Percentiles rank a stretch among this genome's conserved stretches.
These are phyloP conservation scores for Teratosphaeria epicoccoides DNA, from an alignment of 2,329 filamentous ascomycete genomes.

Conservation along the genomic window DNA sequence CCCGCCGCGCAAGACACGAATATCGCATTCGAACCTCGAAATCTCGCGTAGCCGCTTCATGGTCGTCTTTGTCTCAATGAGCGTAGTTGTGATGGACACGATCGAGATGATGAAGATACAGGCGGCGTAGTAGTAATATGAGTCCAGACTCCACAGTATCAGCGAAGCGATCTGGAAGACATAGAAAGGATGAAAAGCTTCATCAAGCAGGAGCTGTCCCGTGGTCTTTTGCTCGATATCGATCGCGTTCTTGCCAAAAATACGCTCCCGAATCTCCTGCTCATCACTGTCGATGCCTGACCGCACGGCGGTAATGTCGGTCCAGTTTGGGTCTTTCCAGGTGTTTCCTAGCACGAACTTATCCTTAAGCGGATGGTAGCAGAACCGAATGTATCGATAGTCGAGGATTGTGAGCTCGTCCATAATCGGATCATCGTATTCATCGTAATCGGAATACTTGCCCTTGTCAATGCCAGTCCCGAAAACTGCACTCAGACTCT, in stretches of 20 bases:
- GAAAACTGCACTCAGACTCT: constrained; percentile 58
- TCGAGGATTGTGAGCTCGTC: constrained; percentile 66
- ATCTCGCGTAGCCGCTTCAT: constrained; percentile 87
- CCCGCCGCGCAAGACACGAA: constrained; percentile 82
- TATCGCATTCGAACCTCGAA: constrained; percentile 88
- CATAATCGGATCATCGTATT: constrained; percentile 66
- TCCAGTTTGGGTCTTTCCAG: constrained; percentile 93
- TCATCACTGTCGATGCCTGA: constrained; percentile 80
- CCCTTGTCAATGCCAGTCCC: constrained; percentile 52
- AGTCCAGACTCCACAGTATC: constrained; percentile 84
- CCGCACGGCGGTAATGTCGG: constrained; percentile 59
- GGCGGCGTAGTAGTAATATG: constrained; percentile 95
- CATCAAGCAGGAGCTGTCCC: constrained; percentile 74
- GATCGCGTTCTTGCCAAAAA: constrained; percentile 85
- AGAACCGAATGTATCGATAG: constrained; percentile 90
- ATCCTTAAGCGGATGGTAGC: constrained; percentile 79
- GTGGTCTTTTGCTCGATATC: constrained; percentile 86
- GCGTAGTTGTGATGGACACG: constrained; percentile 78
- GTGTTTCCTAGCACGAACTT: constrained; percentile 77
- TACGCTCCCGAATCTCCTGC: constrained; percentile 66
- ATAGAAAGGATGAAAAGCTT: constrained; percentile 97
- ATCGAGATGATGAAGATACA: constrained; percentile 94
- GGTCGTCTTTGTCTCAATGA: constrained; percentile 84
- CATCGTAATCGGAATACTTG: constrained; percentile 57
- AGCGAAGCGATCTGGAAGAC: constrained; percentile 95